These are phyloP conservation scores for Leccinum rimulosum DNA, from an alignment of 768 basidiomycete genomes.

Conservation along the genomic window DNA sequence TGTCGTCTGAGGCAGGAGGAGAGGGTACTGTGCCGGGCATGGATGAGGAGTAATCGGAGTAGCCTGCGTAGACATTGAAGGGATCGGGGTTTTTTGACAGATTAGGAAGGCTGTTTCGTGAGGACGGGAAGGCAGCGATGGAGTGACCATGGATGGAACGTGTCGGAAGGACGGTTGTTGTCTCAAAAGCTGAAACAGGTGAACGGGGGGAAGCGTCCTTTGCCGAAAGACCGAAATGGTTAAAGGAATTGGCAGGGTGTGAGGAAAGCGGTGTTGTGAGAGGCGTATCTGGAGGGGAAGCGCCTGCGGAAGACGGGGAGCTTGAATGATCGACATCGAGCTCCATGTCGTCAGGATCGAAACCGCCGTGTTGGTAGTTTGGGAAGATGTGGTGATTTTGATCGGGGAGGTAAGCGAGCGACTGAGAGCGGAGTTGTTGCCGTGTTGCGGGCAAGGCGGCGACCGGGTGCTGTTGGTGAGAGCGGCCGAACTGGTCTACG, in stretches of 20 bases:
- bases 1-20: constrained; percentile 29
- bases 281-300: constrained; percentile 44
- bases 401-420: constrained; percentile 30
- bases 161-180: constrained; percentile 52
- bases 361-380: constrained; percentile 37
- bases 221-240: constrained; percentile 31
- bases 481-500: constrained; percentile 42
- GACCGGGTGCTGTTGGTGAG: constrained; percentile 31
- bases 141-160: constrained; percentile 38
- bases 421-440: constrained; percentile 33
- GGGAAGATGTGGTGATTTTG: constrained; percentile 26
- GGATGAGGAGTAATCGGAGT: constrained; percentile 59
- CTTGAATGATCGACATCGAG: constrained; percentile 63
- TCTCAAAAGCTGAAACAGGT: constrained; percentile 51
- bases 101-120: constrained; percentile 27
- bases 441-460: constrained; percentile 34
- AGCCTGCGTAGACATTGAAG: constrained; percentile 69
- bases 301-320: constrained; percentile 43
- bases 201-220: constrained; percentile 27
- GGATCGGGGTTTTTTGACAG: constrained; percentile 44
- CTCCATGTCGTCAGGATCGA: constrained; percentile 83
- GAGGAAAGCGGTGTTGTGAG: constrained; percentile 41
- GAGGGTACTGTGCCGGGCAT: constrained; percentile 56
- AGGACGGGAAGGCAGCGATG: constrained; percentile 33
- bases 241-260: constrained; percentile 31